Percentiles rank a stretch among this genome's conserved stretches.
phyloP scores from a whole-genome alignment of 2,329 filamentous ascomycete species.

The Cryphonectria nitschkei region DNA sequence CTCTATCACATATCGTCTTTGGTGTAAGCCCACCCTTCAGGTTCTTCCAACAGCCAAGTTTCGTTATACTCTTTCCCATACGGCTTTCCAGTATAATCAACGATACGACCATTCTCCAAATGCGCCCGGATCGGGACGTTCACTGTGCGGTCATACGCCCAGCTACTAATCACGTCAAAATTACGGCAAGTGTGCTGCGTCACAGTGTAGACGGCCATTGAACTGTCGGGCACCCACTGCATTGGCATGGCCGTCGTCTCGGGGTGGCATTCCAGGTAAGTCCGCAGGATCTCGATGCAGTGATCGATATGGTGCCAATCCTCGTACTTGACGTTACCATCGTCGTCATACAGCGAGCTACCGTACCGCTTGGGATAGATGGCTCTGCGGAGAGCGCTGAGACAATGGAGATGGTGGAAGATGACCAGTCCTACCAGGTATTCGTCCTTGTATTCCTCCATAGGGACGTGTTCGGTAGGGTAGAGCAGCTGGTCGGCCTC shows the following conservation, averaged over 20 bases:
- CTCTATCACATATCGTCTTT: constrained; percentile 10
- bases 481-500: constrained; percentile 8
- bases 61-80: constrained; percentile 14
- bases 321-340: constrained; percentile 17
- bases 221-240: constrained; percentile 8
- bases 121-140: constrained; percentile 14
- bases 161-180: constrained; percentile 20
- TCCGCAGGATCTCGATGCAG: constrained; percentile 18
- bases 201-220: constrained; percentile 2
- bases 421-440: constrained; percentile 18
- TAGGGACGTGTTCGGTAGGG: constrained; percentile 16
- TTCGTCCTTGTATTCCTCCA: constrained; percentile 18
- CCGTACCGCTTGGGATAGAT: constrained; percentile 20
- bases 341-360: constrained; percentile 12
- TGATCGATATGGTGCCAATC: constrained; percentile 22
- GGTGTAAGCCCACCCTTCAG: constrained; percentile 17
- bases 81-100: constrained; percentile 14
- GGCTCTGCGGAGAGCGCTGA: constrained; percentile 14
- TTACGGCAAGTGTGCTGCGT: constrained; percentile 20
- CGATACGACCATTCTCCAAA: constrained; percentile 6
- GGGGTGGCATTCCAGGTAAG: constrained; percentile 18
- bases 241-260: constrained; percentile 22
- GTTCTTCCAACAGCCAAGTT: constrained; percentile 6
- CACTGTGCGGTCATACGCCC: constrained; percentile 18
- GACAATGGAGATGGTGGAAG: constrained; percentile 21